A percentile compares a stretch with the other conserved stretches of the same genome.
These are phyloP conservation scores for sorghum (Sorghum bicolor) DNA, from an alignment of 176 grass and related monocot genomes.

Conservation along the genomic window DNA sequence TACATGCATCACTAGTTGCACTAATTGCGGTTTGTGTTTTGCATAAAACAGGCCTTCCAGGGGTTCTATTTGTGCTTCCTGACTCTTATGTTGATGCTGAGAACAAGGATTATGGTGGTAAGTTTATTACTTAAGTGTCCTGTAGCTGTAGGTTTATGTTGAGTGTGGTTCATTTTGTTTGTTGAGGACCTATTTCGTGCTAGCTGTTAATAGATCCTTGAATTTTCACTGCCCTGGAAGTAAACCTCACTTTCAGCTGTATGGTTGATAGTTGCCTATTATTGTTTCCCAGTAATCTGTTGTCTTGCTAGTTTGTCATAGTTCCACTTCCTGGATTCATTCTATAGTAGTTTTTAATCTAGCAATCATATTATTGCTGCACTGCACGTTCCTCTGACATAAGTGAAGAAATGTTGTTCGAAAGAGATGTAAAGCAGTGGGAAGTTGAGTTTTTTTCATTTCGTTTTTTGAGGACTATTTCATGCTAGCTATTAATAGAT, in stretches of 20 bases:
- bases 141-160: neutral
- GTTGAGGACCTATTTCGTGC: neutral
- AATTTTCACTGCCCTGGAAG: neutral
- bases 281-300: neutral
- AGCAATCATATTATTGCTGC: neutral
- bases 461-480: neutral
- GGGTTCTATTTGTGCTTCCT: constrained; percentile 94
- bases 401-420: neutral
- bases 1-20: neutral
- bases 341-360: neutral
- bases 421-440: neutral
- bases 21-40: constrained; percentile 20
- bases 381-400: neutral
- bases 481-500: neutral
- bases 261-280: neutral
- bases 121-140: neutral
- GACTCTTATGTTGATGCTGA: constrained; percentile 99
- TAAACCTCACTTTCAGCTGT: neutral
- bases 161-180: neutral
- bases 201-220: neutral
- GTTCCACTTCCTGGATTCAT: neutral
- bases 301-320: neutral
- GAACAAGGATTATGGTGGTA: constrained; percentile 97
- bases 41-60: constrained; percentile 61
- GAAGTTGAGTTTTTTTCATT: neutral